A percentile compares a stretch with the other conserved stretches of the same genome.
phyloP scores from a whole-genome alignment of 257 asterid genomes.

The Solanum arcanum region DNA sequence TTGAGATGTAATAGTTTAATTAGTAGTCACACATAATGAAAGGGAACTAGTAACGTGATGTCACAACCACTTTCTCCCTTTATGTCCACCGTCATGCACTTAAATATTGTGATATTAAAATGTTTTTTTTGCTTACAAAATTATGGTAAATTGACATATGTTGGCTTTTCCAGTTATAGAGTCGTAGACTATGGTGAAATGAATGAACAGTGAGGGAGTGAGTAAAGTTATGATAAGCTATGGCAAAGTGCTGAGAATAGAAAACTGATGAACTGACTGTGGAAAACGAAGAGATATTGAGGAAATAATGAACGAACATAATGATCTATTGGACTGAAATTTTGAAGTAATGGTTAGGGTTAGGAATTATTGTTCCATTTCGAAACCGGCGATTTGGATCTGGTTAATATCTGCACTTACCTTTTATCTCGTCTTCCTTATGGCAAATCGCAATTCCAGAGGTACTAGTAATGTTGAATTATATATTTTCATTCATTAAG shows the following conservation, averaged over 20 bases:
- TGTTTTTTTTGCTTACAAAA: background rate
- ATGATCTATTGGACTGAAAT: background rate
- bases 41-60: background rate
- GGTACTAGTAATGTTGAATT: conserved; percentile 5
- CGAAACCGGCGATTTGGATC: conserved; percentile 31
- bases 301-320: background rate
- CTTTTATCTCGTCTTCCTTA: conserved; percentile 42
- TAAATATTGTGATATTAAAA: background rate
- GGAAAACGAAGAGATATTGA: background rate
- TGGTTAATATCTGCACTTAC: conserved; percentile 43
- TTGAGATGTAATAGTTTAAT: background rate
- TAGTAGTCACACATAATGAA: background rate
- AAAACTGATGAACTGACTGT: background rate
- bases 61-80: background rate
- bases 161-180: background rate
- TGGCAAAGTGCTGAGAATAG: background rate
- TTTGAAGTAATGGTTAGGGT: conserved; percentile 13
- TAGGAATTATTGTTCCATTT: conserved; percentile 22
- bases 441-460: conserved; percentile 38
- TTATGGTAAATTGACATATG: background rate
- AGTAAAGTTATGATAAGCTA: no score
- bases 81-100: background rate
- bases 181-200: background rate
- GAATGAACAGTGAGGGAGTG: no score
- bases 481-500: background rate